Evolutionary conservation across 192 early-diverging fungal species (phyloP).

Genomic region (Funneliformis geosporum): DNA sequence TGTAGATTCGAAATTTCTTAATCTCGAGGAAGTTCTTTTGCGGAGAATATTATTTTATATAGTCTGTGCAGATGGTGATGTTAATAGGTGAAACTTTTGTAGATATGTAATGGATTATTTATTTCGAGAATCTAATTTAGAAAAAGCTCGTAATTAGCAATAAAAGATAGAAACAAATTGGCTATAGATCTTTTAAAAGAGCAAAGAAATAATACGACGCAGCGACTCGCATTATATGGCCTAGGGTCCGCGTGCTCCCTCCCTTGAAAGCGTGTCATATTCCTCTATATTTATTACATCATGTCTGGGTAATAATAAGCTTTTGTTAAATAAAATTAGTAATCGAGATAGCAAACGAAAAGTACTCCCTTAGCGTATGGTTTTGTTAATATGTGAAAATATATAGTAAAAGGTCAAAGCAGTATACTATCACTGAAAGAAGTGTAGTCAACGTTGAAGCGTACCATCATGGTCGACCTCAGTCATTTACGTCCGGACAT

Average conservation of each 20-base stretch:
- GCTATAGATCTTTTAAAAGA: too few relatives aligned
- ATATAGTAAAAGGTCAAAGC: neutral
- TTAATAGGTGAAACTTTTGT: neutral
- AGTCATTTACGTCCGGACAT: constrained; percentile 1
- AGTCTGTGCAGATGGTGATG: neutral
- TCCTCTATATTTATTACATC: too few relatives aligned
- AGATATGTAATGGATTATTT: too few relatives aligned
- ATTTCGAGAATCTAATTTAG: too few relatives aligned
- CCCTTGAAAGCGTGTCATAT: too few relatives aligned
- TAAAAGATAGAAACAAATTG: too few relatives aligned
- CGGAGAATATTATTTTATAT: constrained; percentile 5
- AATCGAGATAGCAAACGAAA: neutral
- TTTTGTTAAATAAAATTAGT: neutral
- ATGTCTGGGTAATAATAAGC: too few relatives aligned
- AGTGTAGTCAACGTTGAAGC: constrained; percentile 1
- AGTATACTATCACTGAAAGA: constrained; percentile 3
- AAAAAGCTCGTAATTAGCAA: too few relatives aligned
- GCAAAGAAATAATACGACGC: too few relatives aligned
- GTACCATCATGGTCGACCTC: constrained; percentile 25
- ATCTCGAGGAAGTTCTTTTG: neutral
- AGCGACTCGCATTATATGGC: too few relatives aligned
- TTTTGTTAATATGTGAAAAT: constrained; percentile 11
- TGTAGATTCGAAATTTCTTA: constrained; percentile 1
- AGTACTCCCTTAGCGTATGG: neutral
- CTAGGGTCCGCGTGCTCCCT: too few relatives aligned